phyloP scores from a whole-genome alignment of 1,284 basidiomycete species.

The Psilocybe mexicana region DNA sequence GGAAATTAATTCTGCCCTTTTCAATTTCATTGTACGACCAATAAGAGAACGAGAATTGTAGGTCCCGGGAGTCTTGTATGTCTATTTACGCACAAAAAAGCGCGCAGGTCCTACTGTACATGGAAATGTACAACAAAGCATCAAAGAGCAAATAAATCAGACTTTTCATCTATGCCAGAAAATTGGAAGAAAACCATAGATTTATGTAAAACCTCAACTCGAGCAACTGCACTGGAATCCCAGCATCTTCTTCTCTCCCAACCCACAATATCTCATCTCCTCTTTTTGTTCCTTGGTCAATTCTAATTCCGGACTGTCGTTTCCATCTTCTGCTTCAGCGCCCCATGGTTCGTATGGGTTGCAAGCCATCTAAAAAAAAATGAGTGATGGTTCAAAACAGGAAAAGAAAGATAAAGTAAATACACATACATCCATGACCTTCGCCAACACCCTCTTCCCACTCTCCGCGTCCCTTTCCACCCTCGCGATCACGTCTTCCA shows the following conservation, averaged over 20 bases:
- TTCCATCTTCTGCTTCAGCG: conserved; percentile 50
- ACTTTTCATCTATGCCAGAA: background rate
- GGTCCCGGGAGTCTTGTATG: too few relatives aligned
- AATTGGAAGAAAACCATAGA: background rate
- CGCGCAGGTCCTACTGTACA: too few relatives aligned
- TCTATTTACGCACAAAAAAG: too few relatives aligned
- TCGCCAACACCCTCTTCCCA: conserved; percentile 66
- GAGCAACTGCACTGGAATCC: conserved; percentile 95
- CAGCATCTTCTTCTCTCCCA: conserved; percentile 74
- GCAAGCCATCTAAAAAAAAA: conserved; percentile 65
- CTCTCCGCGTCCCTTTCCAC: conserved; percentile 62
- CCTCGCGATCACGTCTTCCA: conserved; percentile 84
- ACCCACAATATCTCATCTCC: conserved; percentile 75
- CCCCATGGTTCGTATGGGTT: conserved; percentile 83
- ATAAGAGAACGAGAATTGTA: too few relatives aligned
- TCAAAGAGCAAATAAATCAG: background rate
- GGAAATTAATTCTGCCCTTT: background rate
- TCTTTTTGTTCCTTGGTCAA: conserved; percentile 64
- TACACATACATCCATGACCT: conserved; percentile 66
- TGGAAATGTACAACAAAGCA: too few relatives aligned
- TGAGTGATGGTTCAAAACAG: background rate
- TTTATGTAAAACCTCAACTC: conserved; percentile 45
- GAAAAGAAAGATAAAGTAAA: conserved; percentile 10
- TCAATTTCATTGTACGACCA: too few relatives aligned
- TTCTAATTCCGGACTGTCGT: conserved; percentile 36